Evolutionary conservation across 169 alveolate species (phyloP), one percentile per base, ranked within the genome.

Genomic region (Babesia ovata): DNA sequence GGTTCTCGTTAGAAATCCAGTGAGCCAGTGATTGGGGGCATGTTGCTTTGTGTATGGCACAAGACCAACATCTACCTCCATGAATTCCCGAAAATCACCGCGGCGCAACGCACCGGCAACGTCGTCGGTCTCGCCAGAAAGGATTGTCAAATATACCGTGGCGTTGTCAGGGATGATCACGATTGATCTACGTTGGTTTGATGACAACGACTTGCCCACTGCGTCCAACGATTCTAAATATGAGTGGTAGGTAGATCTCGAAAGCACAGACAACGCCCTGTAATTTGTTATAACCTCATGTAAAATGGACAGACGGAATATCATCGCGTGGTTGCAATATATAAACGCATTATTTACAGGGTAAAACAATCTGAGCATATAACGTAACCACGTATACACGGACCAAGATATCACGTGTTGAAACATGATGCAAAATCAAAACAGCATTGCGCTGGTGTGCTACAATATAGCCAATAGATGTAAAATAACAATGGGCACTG

Each of bases 11-110:
- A 78, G 46, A 22, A 78, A 46, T 26, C 65, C 48, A 17, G 86
- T 59, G n/a, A 78, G 66, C 86, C 86, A 78, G 58, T 70, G 39
- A 13, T 24, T 70, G 17, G 79, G 76, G 22, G 75, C 86, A 26
- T 53, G 42, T n/a, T 39, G 75, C 21, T 62, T 69, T 8, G 76
- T 53, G 45, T 33, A 67, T 0, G 86, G 86, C 33, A 69, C 54
- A 4, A 39, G 24, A 7, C 33, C 54, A 21, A 42, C 50, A 28
- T 78, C 86, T 6, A 78, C 86, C 39, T 45, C 57, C 72, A 63
- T 63, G 19, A 78, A 22, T 36, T 78, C 79, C 45, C 61, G 52
- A 48, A 63, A 78, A 4, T 66, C 58, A 44, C 82, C 79, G 46
- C 52, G 62, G 44, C 57, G 50, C 26, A 78, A 16, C 0, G 82